Conservation (phyloP, 2,329 filamentous ascomycete genomes). For the Leptodontidium sp. region DNA sequence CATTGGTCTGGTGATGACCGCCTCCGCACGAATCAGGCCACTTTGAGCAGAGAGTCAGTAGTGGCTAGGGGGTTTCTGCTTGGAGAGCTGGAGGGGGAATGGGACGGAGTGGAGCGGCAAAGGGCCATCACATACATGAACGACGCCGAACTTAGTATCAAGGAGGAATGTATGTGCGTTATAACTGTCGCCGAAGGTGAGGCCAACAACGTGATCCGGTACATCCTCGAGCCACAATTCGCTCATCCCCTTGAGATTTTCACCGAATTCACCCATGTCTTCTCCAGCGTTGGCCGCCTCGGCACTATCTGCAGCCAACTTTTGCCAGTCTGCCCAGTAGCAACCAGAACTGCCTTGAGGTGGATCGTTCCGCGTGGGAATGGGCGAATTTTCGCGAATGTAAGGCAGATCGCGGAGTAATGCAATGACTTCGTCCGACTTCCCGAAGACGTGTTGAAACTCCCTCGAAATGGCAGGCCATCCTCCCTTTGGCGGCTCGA, state of each 20-base stretch:
- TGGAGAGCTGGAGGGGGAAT: neutral
- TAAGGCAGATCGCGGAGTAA: conserved; percentile 48
- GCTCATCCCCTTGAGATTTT: neutral
- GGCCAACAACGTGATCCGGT: conserved; percentile 19
- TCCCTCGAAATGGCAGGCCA: conserved; percentile 41
- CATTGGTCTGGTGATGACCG: neutral
- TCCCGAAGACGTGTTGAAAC: conserved; percentile 37
- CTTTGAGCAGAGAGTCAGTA: neutral
- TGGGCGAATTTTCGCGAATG: conserved; percentile 23
- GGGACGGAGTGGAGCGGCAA: neutral
- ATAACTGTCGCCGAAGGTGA: conserved; percentile 5
- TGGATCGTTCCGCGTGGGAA: neutral
- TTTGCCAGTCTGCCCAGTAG: neutral
- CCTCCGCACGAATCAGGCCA: conserved; percentile 38
- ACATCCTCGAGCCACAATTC: conserved; percentile 12
- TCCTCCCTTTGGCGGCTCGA: conserved; percentile 41
- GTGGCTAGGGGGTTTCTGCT: neutral
- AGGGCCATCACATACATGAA: conserved; percentile 28
- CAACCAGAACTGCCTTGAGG: neutral
- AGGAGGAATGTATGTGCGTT: conserved; percentile 38
- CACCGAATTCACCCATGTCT: neutral
- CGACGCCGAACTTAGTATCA: conserved; percentile 44
- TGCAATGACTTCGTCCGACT: conserved; percentile 42
- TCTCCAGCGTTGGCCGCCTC: neutral
- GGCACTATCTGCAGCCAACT: neutral